phyloP scores from a whole-genome alignment of 495 filamentous ascomycete species.

The Lophiostoma macrostomum region DNA sequence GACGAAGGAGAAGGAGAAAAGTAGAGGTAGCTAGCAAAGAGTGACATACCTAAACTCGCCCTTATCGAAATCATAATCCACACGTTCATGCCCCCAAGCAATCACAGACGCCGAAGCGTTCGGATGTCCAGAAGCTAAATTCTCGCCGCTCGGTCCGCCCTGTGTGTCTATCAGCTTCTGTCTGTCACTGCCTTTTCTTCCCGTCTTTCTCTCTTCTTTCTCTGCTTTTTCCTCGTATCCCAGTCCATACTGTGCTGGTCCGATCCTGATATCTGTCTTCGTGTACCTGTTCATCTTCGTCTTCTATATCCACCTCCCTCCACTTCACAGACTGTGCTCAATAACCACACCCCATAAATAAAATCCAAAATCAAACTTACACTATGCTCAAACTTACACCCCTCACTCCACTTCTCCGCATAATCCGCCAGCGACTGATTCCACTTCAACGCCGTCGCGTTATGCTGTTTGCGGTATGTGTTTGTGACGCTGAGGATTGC shows the following conservation, averaged over 20 bases:
- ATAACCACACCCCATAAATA: not conserved
- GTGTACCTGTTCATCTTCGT: not conserved
- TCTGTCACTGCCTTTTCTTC: no score
- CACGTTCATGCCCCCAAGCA: slow-evolving; percentile 65
- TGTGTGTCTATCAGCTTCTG: no score
- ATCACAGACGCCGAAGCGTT: slow-evolving; percentile 59
- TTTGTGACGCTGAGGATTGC: slow-evolving; percentile 66
- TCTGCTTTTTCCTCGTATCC: no score
- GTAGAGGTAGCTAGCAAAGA: no score
- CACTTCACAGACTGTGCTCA: no score
- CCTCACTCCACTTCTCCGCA: slow-evolving; percentile 51
- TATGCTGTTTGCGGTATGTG: slow-evolving; percentile 61
- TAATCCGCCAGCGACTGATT: slow-evolving; percentile 60
- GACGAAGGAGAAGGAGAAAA: slow-evolving; percentile 1
- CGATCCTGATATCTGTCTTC: no score
- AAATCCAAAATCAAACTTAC: slow-evolving; percentile 40
- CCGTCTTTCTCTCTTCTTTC: no score
- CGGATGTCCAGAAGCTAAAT: slow-evolving; percentile 66
- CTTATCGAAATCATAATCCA: slow-evolving; percentile 55
- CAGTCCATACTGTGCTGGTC: no score
- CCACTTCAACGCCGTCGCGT: slow-evolving; percentile 61
- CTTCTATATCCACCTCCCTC: not conserved
- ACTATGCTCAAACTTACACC: slow-evolving; percentile 62
- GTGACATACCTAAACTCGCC: no score
- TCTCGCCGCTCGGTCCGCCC: slow-evolving; percentile 71